Evolutionary conservation across 129 eudicot species (phyloP).

Genomic region (Oenanthe sinensis): DNA sequence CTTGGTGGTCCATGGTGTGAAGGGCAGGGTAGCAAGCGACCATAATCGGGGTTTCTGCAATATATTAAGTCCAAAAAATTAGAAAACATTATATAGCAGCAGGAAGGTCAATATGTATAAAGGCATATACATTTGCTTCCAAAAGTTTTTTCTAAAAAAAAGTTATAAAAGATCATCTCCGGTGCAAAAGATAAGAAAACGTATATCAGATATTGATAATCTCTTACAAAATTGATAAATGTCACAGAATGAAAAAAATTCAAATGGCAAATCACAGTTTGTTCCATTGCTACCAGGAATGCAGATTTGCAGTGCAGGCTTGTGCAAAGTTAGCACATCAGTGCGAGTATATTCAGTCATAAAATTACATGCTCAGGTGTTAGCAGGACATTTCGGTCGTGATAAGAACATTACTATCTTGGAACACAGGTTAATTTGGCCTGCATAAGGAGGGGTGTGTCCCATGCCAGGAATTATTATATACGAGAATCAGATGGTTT

Average conservation of each 20-base stretch:
- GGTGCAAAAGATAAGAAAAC: neutral
- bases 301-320: neutral
- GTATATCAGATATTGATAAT: neutral
- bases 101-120: neutral
- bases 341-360: neutral
- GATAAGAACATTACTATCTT: neutral
- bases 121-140: neutral
- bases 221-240: neutral
- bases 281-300: neutral
- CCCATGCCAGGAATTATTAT: too few species aligned
- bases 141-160: neutral
- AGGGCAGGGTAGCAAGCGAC: conserved; percentile 82
- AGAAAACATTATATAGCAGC: conserved; percentile 8
- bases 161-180: neutral
- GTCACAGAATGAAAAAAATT: neutral
- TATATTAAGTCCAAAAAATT: neutral
- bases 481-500: too few species aligned
- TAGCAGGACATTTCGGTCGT: neutral
- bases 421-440: neutral
- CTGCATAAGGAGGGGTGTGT: neutral
- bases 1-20: conserved; percentile 50
- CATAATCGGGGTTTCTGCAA: conserved; percentile 46
- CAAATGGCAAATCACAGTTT: neutral
- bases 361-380: neutral
- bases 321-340: neutral